Evolutionary conservation across 352 stramenopile genomes (phyloP).

Genomic region (Phytophthora crassamura): DNA sequence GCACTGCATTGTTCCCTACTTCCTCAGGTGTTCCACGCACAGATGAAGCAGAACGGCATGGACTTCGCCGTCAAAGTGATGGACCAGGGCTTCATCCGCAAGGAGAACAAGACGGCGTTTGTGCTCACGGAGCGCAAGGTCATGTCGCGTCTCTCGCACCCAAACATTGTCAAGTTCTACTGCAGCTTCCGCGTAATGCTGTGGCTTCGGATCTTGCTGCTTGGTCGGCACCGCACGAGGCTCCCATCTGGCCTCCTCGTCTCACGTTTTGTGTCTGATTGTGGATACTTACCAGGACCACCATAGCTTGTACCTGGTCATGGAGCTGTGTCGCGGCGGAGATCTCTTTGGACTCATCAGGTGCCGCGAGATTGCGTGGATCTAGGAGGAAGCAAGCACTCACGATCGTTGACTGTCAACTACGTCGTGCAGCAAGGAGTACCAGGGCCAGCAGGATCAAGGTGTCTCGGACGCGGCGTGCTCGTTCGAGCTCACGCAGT

Average conservation of each 20-base stretch:
- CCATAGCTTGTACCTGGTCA: constrained; percentile 90
- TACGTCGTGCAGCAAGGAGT: constrained; percentile 42
- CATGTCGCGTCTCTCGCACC: constrained; percentile 87
- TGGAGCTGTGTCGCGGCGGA: constrained; percentile 86
- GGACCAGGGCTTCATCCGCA: constrained; percentile 91
- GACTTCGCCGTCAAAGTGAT: constrained; percentile 93
- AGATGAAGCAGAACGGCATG: constrained; percentile 78
- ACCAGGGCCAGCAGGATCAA: constrained; percentile 60
- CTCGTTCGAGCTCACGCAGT: constrained; percentile 83
- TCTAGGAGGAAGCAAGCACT: no score
- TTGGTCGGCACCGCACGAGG: constrained; percentile 6
- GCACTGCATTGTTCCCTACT: background rate
- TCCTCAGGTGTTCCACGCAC: constrained; percentile 84
- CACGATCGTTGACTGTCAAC: no score
- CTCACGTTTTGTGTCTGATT: constrained; percentile 32
- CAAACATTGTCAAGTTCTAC: constrained; percentile 91
- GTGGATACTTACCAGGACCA: constrained; percentile 56
- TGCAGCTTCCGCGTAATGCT: constrained; percentile 82
- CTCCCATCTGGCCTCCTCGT: constrained; percentile 27
- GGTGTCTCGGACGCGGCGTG: constrained; percentile 71
- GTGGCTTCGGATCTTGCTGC: background rate
- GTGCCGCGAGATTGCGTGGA: constrained; percentile 27
- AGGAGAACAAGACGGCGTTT: constrained; percentile 93
- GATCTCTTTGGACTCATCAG: constrained; percentile 85
- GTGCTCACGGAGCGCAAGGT: constrained; percentile 92